Evolutionary conservation across 2,329 filamentous ascomycete genomes (phyloP), one percentile per base, ranked within the genome.

Genomic region (Colletotrichum musicola): DNA sequence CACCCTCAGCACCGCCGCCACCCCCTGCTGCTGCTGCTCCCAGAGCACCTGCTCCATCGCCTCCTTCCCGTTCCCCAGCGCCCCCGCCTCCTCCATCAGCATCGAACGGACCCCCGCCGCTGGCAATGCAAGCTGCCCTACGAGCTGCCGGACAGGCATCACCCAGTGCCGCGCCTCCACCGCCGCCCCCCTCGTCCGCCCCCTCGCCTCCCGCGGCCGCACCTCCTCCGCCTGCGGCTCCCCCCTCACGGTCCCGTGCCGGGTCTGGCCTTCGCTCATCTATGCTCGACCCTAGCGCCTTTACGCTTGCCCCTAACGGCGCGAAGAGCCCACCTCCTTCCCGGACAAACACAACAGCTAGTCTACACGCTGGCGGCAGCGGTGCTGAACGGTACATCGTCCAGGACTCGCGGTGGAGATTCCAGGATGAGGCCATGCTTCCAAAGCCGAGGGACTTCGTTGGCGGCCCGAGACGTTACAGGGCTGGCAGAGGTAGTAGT

Each of bases 401-500:
- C 57, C 88, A 94, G 71, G 96, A 98, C 78, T 79, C 85, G 62
- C 86, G 95, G 73, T 99, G 94, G 90, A 92, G 91, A 72, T 99
- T 98, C 77, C 92, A 95, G 74, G 88, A 91, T 54, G 95, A 98
- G 74, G 88, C 86, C 42, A 86, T 93, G 73, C 85, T 98, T 54
- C 95, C 96, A 0, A 95, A 94, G 74, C 95, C 95, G 22, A 87
- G 95, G 75, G 90, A 92, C 1, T 98, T 97, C 76, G 81, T 85
- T 1, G 92, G 92, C n/a, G 89, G 88, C 4, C 82, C 86, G 20
- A 94, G 92, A 78, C 90, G 89, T 77, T 99, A 98, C 80, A 87
- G 95, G 71, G 96, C 96, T 42, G 96, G 96, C 9, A 88, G 95
- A 77, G 95, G 94, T 38, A 98, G 94, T 81, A 98, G 93, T 83